phyloP scores from a whole-genome alignment of 2,329 filamentous ascomycete species.

The Magnaporthiopsis incrustans region DNA sequence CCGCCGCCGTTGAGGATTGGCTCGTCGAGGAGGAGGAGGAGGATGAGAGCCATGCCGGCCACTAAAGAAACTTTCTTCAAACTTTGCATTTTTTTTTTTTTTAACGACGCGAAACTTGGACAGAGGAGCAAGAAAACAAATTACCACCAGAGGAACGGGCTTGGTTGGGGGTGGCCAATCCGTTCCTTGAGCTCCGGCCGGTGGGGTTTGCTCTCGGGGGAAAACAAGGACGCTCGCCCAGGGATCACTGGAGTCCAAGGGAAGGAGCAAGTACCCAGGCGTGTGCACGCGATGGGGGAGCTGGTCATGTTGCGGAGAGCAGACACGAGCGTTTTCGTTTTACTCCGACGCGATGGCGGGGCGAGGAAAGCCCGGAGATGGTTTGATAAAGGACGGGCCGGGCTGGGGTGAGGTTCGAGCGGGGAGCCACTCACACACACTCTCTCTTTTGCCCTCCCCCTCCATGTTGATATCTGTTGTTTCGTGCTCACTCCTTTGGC shows the following conservation, averaged over 20 bases:
- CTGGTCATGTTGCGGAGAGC: not conserved
- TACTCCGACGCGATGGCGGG: not conserved
- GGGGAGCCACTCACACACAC: too few species aligned
- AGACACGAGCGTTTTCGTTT: not conserved
- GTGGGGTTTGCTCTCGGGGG: not conserved
- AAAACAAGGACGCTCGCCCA: not conserved
- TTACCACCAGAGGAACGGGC: conserved; percentile 9
- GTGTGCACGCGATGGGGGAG: too few species aligned
- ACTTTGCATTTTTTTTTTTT: too few species aligned
- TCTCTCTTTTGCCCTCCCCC: not conserved
- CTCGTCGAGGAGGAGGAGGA: conserved; percentile 68
- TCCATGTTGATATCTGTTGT: conserved; percentile 10
- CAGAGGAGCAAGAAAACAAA: not conserved
- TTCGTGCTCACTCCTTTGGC: not conserved
- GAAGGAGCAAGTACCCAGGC: too few species aligned
- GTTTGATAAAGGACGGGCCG: too few species aligned
- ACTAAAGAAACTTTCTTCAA: conserved; percentile 24
- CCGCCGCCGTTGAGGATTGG: conserved; percentile 60
- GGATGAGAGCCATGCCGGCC: conserved; percentile 37
- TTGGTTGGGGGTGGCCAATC: not conserved
- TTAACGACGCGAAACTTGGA: not conserved
- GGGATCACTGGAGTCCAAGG: not conserved
- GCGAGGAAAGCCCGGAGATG: not conserved
- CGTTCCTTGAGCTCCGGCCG: not conserved
- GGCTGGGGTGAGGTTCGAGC: not conserved